Base-by-base conservation (phyloP, 2,329 filamentous ascomycete species). In the Pseudogymnoascus sp. region DNA sequence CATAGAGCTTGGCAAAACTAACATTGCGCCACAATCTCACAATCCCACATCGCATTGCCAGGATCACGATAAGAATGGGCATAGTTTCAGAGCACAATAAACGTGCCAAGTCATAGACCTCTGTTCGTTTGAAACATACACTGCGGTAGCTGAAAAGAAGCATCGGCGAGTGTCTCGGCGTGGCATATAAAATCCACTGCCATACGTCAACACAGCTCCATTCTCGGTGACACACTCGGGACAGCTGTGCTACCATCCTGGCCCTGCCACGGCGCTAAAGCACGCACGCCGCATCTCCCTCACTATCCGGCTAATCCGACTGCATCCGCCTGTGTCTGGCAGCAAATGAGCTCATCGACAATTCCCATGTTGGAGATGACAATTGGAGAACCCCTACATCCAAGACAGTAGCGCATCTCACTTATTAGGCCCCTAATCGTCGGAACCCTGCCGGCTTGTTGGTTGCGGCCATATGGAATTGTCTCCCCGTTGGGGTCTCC, bases 291-390 rank as follows among this genome's bases (percentile, higher is more conserved):
- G 29, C 29, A 21, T 18, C 18, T n/a, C 35, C 18, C 29, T 15
- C 15, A 13, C 29, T 21, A 9, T 18, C 29, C 29, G 29, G 29
- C 48, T 55, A 55, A 55, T 55, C 48, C 48, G n/a, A 33, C 29
- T 33, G 48, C 48, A 18, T 55, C 48, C 9, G 31, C 29, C 29
- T 21, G 27, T 18, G 29, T 33, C n/a, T n/a, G 18, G 9, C 29
- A 55, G 48, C 48, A 33, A 55, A 55, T 55, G 48, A 55, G 48
- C 48, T 55, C 48, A 55, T 55, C 29, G n/a, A 35, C 29, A 55
- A 55, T 55, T 55, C 45, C 27, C 45, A 55, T 55, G 21, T 35
- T 55, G 48, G 29, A 35, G 29, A 55, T 35, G 29, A 33, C 29
- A 21, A 33, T 55, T 55, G 48, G 48, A 55, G 48, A 55, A 55